Base-by-base conservation (phyloP, 1,139 yeast species). In the Sugiyamaella pinicola region DNA sequence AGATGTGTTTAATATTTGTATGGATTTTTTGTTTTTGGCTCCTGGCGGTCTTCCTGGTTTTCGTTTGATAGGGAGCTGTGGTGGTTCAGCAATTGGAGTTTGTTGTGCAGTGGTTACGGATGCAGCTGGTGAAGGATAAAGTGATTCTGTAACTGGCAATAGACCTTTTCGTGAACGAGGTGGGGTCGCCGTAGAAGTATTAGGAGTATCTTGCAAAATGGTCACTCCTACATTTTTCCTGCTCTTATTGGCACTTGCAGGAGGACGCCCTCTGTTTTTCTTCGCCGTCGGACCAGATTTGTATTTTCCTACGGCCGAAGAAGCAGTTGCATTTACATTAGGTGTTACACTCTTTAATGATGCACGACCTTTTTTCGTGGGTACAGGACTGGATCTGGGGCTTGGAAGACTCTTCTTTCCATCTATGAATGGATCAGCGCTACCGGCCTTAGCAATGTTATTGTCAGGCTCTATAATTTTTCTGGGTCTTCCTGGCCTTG, bases 1-100 rank as follows among this genome's bases (percentile, higher is more conserved):
- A 31, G 15, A 3, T n/a, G 4, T 31, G 12, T 13, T 17, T 13
- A 31, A 3, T 13, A 8, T 17, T 13, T 13, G 22, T 21, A 19
- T n/a, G 21, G 47, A 7, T 24, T 33, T 40, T 28, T 40, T 43
- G 22, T 31, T 43, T 29, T 43, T 43, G 10, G 47, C 28, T n/a
- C 47, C 47, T 18, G 39, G 38, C 12, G 47, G 47, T 43, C 47
- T 31, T 21, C 47, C 47, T 7, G 47, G 39, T 4, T 18, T 24
- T 18, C 42, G 17, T 38, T 38, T 38, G 15, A 21, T 10, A 22
- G n/a, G 18, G 22, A 13, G 17, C n/a, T 26, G 31, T 31, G 34
- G 41, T 19, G 28, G 41, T 12, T 8, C 28, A 38, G 28, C 6
- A 5, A n/a, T 34, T 34, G 39, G 21, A 4, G 22, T 35, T 9